Evolutionary conservation across 176 grass and related monocot genomes (phyloP), one percentile per base, ranked within the genome.

Genomic region (Bothriochloa decipiens): DNA sequence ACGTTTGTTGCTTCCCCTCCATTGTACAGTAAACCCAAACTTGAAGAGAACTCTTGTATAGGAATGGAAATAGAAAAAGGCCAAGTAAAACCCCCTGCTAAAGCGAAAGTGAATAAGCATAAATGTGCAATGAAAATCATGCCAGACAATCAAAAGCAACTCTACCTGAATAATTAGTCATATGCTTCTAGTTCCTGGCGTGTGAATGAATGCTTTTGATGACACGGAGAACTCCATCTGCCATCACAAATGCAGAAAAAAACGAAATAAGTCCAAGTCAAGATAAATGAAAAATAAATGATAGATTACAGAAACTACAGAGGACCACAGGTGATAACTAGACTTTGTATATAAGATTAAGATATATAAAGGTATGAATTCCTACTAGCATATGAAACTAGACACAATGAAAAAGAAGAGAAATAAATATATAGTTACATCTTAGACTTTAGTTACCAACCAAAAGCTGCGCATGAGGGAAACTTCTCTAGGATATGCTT

Each of bases 391-490:
- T 26, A 60, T 82, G 57, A 41, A 79, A 82, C 65, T 6, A 45
- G 5, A 50, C 55, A 83, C 35, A 68, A 65, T 6, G 40, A 58
- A 79, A 46, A 76, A 23, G 43, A 17, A 79, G 15, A 42, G 42
- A 60, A 89, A 91, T 17, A 71, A 84, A 74, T 43, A 77, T 76
- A 39, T 75, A 78, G 81, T 65, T 69, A 87, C 84, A 88, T 86
- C 83, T 84, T 87, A 88, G 83, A 83, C 74, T 70, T 92, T 83
- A 87, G 84, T 75, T 90, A 92, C 91, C 85, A 89, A 99, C 96
- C 96, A 89, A 99, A 86, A 89, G 93, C 96, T 92, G 96, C 83
- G 65, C 96, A 99, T 77, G 87, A 96, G 70, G 96, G 96, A 28
- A 96, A 99, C 69, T 89, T 94, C 36, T 67, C 47, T 57, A 98